These are phyloP conservation scores for Cladosporium sp. DNA, from an alignment of 2,329 filamentous ascomycete species.

Conservation along the genomic window DNA sequence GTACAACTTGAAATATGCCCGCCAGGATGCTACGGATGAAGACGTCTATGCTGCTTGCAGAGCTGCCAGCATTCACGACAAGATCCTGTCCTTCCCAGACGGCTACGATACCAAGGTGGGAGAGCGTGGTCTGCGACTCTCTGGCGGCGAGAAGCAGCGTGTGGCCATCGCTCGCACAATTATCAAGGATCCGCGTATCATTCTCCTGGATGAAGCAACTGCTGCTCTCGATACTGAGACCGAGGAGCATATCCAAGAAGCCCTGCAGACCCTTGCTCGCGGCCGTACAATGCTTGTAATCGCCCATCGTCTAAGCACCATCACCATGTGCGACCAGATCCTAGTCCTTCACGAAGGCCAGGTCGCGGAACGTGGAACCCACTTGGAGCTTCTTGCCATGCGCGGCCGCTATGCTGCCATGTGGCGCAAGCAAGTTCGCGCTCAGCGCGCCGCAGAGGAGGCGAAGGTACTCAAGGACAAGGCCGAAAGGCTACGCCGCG, in stretches of 20 bases:
- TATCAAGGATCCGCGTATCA: conserved; percentile 86
- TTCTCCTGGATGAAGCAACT: conserved; percentile 90
- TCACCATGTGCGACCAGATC: conserved; percentile 57
- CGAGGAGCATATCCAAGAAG: conserved; percentile 88
- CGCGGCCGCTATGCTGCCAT: conserved; percentile 51
- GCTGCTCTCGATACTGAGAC: conserved; percentile 89
- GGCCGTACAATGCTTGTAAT: conserved; percentile 94
- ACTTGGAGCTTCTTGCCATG: conserved; percentile 51
- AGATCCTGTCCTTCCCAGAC: conserved; percentile 85
- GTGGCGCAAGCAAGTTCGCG: conserved; percentile 56
- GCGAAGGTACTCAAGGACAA: conserved; percentile 52
- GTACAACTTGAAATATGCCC: conserved; percentile 92
- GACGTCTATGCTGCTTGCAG: conserved; percentile 79
- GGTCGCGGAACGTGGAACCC: conserved; percentile 54
- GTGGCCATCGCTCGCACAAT: conserved; percentile 93
- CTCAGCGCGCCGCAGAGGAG: conserved; percentile 52
- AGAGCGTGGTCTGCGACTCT: conserved; percentile 81
- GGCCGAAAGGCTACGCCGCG: conserved; percentile 49
- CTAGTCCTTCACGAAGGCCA: conserved; percentile 55
- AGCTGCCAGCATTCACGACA: conserved; percentile 89
- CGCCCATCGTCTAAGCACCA: conserved; percentile 66
- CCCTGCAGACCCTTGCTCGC: conserved; percentile 75
- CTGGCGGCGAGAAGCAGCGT: conserved; percentile 89
- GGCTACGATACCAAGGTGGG: conserved; percentile 88
- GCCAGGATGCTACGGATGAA: conserved; percentile 75